Percentiles rank a stretch among this genome's conserved stretches.
Conservation (phyloP, 768 basidiomycete genomes). For the Pulveroboletus frians region DNA sequence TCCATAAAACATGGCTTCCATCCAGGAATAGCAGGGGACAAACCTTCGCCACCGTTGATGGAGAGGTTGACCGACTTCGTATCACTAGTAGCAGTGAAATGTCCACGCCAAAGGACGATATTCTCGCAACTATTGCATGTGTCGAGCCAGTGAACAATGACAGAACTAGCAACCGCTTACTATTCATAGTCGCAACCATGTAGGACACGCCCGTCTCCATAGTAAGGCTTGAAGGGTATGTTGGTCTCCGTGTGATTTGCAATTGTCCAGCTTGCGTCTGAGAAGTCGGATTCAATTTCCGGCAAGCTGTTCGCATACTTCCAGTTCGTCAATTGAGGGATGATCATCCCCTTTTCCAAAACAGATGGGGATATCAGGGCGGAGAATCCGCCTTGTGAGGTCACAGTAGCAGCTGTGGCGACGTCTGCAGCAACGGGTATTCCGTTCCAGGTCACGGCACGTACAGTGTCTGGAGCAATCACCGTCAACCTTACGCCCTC, state of each 20-base stretch:
- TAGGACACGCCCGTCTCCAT: slow-evolving; percentile 71
- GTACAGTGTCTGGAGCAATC: slow-evolving; percentile 52
- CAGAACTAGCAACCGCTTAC: slow-evolving; percentile 38
- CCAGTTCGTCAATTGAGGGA: slow-evolving; percentile 62
- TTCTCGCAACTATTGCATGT: slow-evolving; percentile 64
- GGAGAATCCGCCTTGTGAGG: slow-evolving; percentile 42
- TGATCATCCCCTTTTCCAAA: slow-evolving; percentile 29
- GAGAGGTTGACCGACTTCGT: slow-evolving; percentile 67
- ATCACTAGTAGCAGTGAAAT: slow-evolving; percentile 58
- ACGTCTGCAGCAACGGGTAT: slow-evolving; percentile 34
- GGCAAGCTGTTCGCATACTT: slow-evolving; percentile 72
- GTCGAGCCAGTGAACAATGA: slow-evolving; percentile 3
- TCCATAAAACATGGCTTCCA: background rate
- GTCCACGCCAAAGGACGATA: slow-evolving; percentile 74
- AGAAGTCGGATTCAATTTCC: slow-evolving; percentile 53
- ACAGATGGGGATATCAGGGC: slow-evolving; percentile 38
- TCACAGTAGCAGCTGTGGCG: slow-evolving; percentile 26
- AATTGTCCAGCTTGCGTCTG: slow-evolving; percentile 58
- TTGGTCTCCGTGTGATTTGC: slow-evolving; percentile 74
- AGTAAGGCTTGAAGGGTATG: slow-evolving; percentile 61
- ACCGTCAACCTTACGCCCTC: slow-evolving; percentile 53
- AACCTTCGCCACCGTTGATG: slow-evolving; percentile 78
- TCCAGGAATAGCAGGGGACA: slow-evolving; percentile 2
- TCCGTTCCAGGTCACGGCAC: slow-evolving; percentile 71
- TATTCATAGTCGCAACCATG: slow-evolving; percentile 87